Percentiles rank a stretch among this genome's conserved stretches.
Evolutionary conservation across 2,329 filamentous ascomycete genomes (phyloP).

Genomic region (Botrytis pseudocinerea): DNA sequence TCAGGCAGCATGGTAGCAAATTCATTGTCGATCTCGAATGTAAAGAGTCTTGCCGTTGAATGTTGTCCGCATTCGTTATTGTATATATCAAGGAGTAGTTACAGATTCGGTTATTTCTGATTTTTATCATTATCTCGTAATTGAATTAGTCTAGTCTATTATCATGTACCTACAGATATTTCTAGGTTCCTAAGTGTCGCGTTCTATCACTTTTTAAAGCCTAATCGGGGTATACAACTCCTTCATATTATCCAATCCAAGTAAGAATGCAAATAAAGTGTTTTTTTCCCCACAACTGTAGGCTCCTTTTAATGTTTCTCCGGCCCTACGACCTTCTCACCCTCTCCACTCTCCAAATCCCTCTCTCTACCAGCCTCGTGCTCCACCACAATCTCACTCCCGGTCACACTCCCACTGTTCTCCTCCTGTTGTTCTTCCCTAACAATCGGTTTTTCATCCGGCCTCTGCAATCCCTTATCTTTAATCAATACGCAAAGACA

Average conservation of each 20-base stretch:
- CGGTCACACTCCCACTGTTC: not conserved
- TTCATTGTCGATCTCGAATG: not conserved
- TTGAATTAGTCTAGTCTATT: not conserved
- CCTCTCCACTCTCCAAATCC: slow-evolving; percentile 1
- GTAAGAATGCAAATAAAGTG: not conserved
- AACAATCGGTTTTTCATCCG: slow-evolving; percentile 31
- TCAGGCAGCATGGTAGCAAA: not conserved
- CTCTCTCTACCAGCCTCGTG: not conserved
- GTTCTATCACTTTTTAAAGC: not conserved
- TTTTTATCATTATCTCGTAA: not conserved
- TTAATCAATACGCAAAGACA: slow-evolving; percentile 53
- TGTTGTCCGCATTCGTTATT: too few species aligned
- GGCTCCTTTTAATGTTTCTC: not conserved
- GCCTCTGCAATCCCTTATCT: slow-evolving; percentile 49
- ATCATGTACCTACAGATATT: not conserved
- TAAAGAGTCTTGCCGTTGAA: too few species aligned
- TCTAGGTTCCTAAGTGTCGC: not conserved
- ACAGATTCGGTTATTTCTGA: not conserved
- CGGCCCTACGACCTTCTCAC: not conserved
- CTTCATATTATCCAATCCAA: not conserved
- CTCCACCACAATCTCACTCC: not conserved
- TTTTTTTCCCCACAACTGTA: not conserved
- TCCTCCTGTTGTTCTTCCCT: not conserved
- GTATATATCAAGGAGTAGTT: not conserved
- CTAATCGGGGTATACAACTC: not conserved